Conservation (phyloP, 169 alveolate species). For the Eimeria acervulina region DNA sequence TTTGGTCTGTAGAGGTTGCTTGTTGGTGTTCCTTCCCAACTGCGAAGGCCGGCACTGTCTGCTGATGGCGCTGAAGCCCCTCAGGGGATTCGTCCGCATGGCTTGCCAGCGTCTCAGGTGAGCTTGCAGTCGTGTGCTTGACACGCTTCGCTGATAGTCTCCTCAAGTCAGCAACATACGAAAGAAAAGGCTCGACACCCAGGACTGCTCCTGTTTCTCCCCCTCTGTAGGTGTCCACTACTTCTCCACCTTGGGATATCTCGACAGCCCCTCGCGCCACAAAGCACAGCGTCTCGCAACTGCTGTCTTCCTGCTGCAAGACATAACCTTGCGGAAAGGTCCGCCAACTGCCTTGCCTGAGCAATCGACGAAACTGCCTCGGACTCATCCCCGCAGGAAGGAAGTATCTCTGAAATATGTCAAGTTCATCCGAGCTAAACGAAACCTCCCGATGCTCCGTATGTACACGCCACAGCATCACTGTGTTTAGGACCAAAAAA, state of each 20-base stretch:
- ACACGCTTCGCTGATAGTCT: constrained; percentile 53
- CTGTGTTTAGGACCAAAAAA: constrained; percentile 58
- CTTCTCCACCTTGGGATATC: constrained; percentile 73
- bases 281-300: constrained; percentile 33
- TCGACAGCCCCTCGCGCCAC: constrained; percentile 78
- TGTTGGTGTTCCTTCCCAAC: background rate
- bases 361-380: constrained; percentile 73
- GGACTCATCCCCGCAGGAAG: constrained; percentile 83
- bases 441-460: constrained; percentile 82
- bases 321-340: constrained; percentile 67
- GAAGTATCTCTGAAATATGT: constrained; percentile 75
- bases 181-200: constrained; percentile 79
- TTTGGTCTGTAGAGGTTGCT: background rate
- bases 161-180: constrained; percentile 76
- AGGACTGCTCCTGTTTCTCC: constrained; percentile 71
- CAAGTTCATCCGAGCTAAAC: constrained; percentile 77
- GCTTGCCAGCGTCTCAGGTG: constrained; percentile 66
- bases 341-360: constrained; percentile 70
- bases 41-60: background rate
- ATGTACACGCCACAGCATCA: constrained; percentile 79
- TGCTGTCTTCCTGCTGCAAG: constrained; percentile 51
- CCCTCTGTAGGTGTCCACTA: constrained; percentile 71
- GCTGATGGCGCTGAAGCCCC: constrained; percentile 48
- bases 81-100: constrained; percentile 76
- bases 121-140: constrained; percentile 44